phyloP scores from a whole-genome alignment of 1,139 yeast species.

The Blastobotrys illinoisensis region DNA sequence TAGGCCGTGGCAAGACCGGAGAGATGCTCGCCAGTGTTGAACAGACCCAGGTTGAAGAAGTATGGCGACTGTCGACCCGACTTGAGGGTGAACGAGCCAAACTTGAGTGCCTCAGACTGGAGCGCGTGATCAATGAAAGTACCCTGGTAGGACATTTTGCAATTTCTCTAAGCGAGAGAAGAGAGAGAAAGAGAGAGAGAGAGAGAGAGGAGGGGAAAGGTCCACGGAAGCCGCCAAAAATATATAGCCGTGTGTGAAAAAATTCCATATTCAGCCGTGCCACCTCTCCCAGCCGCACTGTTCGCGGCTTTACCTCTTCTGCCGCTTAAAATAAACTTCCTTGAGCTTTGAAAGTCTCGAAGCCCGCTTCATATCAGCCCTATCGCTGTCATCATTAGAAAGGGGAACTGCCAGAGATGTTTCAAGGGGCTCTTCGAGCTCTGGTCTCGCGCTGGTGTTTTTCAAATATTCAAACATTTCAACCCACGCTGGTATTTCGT shows the following conservation, averaged over 20 bases:
- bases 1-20: constrained; percentile 80
- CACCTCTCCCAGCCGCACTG: background rate
- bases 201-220: background rate
- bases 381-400: background rate
- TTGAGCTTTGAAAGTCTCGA: background rate
- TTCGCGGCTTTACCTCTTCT: background rate
- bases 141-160: constrained; percentile 24
- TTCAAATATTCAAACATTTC: constrained; percentile 6
- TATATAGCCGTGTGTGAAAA: background rate
- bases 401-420: background rate
- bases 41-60: constrained; percentile 89
- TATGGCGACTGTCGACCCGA: constrained; percentile 94
- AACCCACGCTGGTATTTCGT: constrained; percentile 10
- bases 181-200: background rate
- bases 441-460: background rate
- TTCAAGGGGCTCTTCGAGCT: background rate
- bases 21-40: constrained; percentile 73
- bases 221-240: background rate
- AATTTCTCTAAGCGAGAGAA: background rate
- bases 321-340: constrained; percentile 1
- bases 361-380: background rate
- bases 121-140: constrained; percentile 76
- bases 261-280: background rate
- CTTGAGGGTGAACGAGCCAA: constrained; percentile 84
- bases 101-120: constrained; percentile 72